Conservation (phyloP, 306 rosid genomes). For the Glycyrrhiza uralensis region DNA sequence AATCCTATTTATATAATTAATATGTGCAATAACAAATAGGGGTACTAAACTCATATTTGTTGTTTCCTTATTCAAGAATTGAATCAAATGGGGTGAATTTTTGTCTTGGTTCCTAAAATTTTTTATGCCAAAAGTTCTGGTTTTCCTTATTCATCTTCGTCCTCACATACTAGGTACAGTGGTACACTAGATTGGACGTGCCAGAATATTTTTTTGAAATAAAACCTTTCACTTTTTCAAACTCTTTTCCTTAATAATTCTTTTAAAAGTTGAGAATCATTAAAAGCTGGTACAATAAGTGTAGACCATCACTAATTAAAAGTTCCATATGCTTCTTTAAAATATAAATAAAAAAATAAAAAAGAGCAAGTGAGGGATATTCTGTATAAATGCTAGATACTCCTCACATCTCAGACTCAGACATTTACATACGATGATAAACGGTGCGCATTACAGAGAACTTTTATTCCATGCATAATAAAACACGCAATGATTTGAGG, state of each 20-base stretch:
- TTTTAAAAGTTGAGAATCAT: not conserved
- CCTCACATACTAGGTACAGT: no score
- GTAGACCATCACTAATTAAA: not conserved
- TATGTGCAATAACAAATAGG: no score
- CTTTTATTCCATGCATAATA: conserved; percentile 90
- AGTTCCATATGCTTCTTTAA: not conserved
- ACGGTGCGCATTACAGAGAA: conserved; percentile 36
- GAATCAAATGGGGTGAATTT: no score
- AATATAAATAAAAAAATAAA: not conserved
- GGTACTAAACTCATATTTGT: no score
- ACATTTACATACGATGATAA: conserved; percentile 42
- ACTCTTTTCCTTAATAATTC: not conserved
- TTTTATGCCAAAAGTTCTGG: no score
- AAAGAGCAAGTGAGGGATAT: conserved; percentile 11
- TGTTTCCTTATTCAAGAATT: no score
- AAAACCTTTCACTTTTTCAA: not conserved
- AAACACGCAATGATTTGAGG: conserved; percentile 68
- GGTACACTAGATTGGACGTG: no score
- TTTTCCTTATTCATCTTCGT: no score
- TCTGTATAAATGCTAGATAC: conserved; percentile 23
- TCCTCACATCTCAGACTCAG: conserved; percentile 26
- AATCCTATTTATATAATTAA: no score
- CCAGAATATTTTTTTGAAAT: not conserved
- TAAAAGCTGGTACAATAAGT: no score
- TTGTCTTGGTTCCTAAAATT: no score